Evolutionary conservation across 2,329 filamentous ascomycete genomes (phyloP).

Genomic region (Clathrospora elynae): DNA sequence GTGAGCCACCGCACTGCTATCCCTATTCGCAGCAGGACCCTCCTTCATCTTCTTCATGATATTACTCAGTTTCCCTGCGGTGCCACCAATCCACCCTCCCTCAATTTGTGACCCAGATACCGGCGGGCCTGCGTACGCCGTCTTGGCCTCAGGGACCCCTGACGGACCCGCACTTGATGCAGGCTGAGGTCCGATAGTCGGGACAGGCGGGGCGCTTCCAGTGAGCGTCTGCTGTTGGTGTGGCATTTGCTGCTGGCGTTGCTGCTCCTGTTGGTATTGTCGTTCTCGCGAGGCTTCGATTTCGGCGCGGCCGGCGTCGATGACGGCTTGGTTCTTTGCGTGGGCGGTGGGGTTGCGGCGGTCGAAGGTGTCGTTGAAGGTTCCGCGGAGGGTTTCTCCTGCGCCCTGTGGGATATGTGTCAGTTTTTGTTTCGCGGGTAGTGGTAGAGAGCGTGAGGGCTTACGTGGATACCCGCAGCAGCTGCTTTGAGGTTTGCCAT

Average conservation of each 20-base stretch:
- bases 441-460: slow-evolving; percentile 2
- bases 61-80: slow-evolving; percentile 37
- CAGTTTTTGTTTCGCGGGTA: slow-evolving; percentile 1
- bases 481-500: slow-evolving; percentile 43
- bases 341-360: slow-evolving; percentile 38
- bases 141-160: slow-evolving; percentile 16
- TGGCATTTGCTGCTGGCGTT: slow-evolving; percentile 13
- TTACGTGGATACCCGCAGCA: slow-evolving; percentile 46
- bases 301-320: slow-evolving; percentile 40
- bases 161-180: background rate
- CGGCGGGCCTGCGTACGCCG: slow-evolving; percentile 25
- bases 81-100: slow-evolving; percentile 18
- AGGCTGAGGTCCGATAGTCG: too few relatives aligned
- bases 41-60: slow-evolving; percentile 45
- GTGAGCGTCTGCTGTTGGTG: slow-evolving; percentile 14
- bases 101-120: slow-evolving; percentile 35
- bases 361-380: slow-evolving; percentile 42
- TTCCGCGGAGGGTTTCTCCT: slow-evolving; percentile 44
- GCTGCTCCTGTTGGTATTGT: slow-evolving; percentile 5
- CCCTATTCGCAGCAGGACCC: slow-evolving; percentile 24
- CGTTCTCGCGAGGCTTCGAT: slow-evolving; percentile 33
- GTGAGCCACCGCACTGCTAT: slow-evolving; percentile 15
- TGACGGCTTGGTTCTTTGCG: slow-evolving; percentile 41
- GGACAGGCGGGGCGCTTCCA: background rate
- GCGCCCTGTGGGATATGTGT: slow-evolving; percentile 32